These are phyloP conservation scores for Candida easanensis DNA, from an alignment of 805 yeast genomes.

Conservation along the genomic window DNA sequence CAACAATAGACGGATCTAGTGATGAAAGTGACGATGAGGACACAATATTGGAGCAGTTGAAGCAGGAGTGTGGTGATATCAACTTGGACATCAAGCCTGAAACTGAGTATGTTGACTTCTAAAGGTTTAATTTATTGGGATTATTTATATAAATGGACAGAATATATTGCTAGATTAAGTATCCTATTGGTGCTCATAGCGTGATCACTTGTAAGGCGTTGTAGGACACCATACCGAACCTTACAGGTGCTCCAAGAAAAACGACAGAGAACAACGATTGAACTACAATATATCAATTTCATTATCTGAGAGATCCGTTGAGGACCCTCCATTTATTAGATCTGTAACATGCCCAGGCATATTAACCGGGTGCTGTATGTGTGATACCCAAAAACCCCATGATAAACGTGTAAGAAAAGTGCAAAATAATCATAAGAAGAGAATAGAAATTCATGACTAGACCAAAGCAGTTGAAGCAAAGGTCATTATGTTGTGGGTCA, in stretches of 20 bases:
- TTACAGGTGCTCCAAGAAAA: no score
- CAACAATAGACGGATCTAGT: background rate
- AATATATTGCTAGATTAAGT: no score
- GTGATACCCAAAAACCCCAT: slow-evolving; percentile 2
- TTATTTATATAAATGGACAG: no score
- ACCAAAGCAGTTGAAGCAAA: slow-evolving; percentile 5
- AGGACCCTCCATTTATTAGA: slow-evolving; percentile 3
- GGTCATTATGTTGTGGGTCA: background rate
- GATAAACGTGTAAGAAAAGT: background rate
- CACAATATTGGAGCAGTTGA: background rate
- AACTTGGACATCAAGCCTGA: background rate
- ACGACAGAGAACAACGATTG: no score
- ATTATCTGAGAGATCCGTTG: slow-evolving; percentile 1
- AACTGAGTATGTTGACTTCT: background rate
- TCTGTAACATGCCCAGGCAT: slow-evolving; percentile 1
- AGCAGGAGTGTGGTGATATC: background rate
- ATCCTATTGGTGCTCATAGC: no score
- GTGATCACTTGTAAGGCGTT: no score
- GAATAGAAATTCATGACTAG: slow-evolving; percentile 2
- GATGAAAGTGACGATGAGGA: background rate
- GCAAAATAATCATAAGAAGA: slow-evolving; percentile 3
- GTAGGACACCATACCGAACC: no score
- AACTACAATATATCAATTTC: background rate
- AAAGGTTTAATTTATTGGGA: no score
- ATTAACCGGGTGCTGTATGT: background rate